Evolutionary conservation across 768 basidiomycete genomes (phyloP), one percentile per base, ranked within the genome.

Genomic region (Phaffia australis): DNA sequence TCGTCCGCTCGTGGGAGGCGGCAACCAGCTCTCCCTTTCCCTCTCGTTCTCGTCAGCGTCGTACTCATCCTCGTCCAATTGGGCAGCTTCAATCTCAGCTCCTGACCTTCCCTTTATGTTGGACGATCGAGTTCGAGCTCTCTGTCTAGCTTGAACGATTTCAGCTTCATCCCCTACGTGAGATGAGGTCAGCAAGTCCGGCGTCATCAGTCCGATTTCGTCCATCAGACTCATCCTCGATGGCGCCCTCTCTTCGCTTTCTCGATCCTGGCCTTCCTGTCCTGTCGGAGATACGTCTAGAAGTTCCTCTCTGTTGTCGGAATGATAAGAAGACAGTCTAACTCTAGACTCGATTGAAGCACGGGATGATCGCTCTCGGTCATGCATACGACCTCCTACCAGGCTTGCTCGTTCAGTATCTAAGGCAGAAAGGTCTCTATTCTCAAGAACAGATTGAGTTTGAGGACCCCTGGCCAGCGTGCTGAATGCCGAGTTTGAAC

Each of bases 181-280:
- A 35, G 42, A 25, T 21, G 27, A 8, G 11, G 25, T 7, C 29
- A 67, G 55, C 29, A 67, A 42, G 27, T 56, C 60, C 21, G 66
- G 66, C 9, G 66, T 67, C 47, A 42, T 27, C n/a, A 60, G 54
- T 16, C 66, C 66, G 23, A 67, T 67, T 54, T 60, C 66, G n/a
- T 67, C 66, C 8, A 61, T 56, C n/a, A 67, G 48, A 30, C 60
- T 67, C 8, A 60, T 0, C 1, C 35, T n/a, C 7, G 59, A 60
- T 3, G 25, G 46, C 8, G 59, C 46, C 15, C 59, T 46, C 4
- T 19, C 27, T 25, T 15, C 23, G 9, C 1, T 50, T 59, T n/a
- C 56, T 47, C 27, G 50, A 54, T 1, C 48, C 55, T 9, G 23
- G 18, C 25, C 63, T 64, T 27, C 9, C 65, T 32, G 35, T 42